Evolutionary conservation across 2,329 filamentous ascomycete genomes (phyloP).

Genomic region (Aspergillus ruber): DNA sequence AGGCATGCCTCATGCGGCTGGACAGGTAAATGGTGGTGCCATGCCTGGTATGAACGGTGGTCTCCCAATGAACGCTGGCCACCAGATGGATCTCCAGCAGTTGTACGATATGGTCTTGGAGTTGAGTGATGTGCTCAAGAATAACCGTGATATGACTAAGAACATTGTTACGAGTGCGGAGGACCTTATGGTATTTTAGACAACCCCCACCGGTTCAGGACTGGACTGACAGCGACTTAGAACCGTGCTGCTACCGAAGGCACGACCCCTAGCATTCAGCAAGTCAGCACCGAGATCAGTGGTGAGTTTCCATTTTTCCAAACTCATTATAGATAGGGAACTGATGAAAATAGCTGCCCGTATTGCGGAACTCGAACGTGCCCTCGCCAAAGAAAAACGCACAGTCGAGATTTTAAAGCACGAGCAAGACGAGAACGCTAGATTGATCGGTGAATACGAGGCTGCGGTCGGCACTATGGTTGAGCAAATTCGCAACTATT

Average conservation of each 20-base stretch:
- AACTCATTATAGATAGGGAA: background rate
- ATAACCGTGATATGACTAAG: slow-evolving; percentile 45
- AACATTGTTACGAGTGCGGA: slow-evolving; percentile 45
- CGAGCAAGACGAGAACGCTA: slow-evolving; percentile 44
- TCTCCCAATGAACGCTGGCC: slow-evolving; percentile 43
- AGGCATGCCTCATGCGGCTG: slow-evolving; percentile 22
- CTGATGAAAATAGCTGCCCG: slow-evolving; percentile 31
- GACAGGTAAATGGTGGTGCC: slow-evolving; percentile 30
- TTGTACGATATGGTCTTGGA: slow-evolving; percentile 46
- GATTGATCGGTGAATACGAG: slow-evolving; percentile 44
- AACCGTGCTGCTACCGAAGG: slow-evolving; percentile 38
- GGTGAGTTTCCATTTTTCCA: slow-evolving; percentile 20
- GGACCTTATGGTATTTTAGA: slow-evolving; percentile 38
- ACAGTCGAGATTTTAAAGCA: slow-evolving; percentile 37
- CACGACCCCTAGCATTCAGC: slow-evolving; percentile 33
- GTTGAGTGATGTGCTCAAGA: slow-evolving; percentile 43
- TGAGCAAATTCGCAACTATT: slow-evolving; percentile 47
- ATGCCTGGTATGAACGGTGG: slow-evolving; percentile 33
- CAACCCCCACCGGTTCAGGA: background rate
- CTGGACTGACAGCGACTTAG: slow-evolving; percentile 20
- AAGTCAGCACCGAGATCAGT: slow-evolving; percentile 39
- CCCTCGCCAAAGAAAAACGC: slow-evolving; percentile 41
- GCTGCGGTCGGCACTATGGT: slow-evolving; percentile 42
- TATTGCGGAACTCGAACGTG: slow-evolving; percentile 44
- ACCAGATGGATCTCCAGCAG: slow-evolving; percentile 47